Conservation (phyloP, 805 yeast species). For the Yamadazyma sp. region DNA sequence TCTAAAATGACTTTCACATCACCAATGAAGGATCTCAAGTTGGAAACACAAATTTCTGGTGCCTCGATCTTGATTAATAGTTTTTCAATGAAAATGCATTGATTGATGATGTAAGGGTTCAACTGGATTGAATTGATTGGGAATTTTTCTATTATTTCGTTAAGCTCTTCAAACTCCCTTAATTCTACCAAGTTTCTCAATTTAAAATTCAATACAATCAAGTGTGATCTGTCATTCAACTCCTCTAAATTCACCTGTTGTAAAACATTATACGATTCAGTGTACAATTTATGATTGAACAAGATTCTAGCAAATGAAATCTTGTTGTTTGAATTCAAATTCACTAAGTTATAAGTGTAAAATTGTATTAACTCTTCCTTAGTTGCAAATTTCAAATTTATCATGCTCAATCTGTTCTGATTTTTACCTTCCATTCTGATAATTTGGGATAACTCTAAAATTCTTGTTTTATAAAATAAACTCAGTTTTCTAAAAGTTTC, state of each 20-base stretch:
- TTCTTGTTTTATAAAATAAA: slow-evolving; percentile 8
- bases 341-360: slow-evolving; percentile 7
- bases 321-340: slow-evolving; percentile 24
- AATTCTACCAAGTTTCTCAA: slow-evolving; percentile 21
- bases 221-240: slow-evolving; percentile 23
- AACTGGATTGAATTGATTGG: slow-evolving; percentile 28
- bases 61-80: slow-evolving; percentile 7
- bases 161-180: slow-evolving; percentile 19
- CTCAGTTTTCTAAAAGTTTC: slow-evolving; percentile 29
- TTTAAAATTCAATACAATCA: slow-evolving; percentile 23
- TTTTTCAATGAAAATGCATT: slow-evolving; percentile 29
- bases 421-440: slow-evolving; percentile 11
- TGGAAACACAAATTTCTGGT: not conserved
- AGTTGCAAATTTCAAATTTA: slow-evolving; percentile 18
- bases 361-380: slow-evolving; percentile 8
- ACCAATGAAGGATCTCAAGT: slow-evolving; percentile 27
- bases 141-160: slow-evolving; percentile 22
- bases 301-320: slow-evolving; percentile 28
- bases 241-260: slow-evolving; percentile 23
- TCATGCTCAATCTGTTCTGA: slow-evolving; percentile 21
- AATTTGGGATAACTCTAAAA: slow-evolving; percentile 11
- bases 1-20: slow-evolving; percentile 31
- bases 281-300: slow-evolving; percentile 24
- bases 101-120: slow-evolving; percentile 33
- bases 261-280: slow-evolving; percentile 20